These are phyloP conservation scores for Poteriospumella lacustris DNA, from an alignment of 108 stramenopile species.

Conservation along the genomic window DNA sequence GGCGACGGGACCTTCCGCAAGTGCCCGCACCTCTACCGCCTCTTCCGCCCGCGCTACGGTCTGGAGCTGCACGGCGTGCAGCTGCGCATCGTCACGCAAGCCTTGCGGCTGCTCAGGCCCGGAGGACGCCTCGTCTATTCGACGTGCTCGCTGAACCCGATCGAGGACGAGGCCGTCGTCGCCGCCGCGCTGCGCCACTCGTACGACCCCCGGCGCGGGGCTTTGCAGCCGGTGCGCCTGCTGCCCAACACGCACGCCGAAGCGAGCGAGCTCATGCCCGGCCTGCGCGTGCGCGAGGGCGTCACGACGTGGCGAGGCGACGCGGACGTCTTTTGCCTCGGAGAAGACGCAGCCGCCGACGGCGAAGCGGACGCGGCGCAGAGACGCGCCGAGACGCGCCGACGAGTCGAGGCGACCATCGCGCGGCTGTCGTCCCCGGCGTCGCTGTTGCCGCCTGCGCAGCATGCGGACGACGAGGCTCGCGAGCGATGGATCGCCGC, in stretches of 20 bases:
- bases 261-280: conserved; percentile 40
- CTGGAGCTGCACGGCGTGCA: conserved; percentile 68
- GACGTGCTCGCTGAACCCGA: conserved; percentile 77
- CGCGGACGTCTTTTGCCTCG: not conserved
- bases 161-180: conserved; percentile 88
- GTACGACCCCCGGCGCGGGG: conserved; percentile 45
- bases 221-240: conserved; percentile 40
- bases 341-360: not conserved
- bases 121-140: conserved; percentile 73
- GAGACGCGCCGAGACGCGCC: too few relatives aligned
- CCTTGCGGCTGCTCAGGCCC: conserved; percentile 57
- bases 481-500: conserved; percentile 34
- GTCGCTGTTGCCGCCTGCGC: conserved; percentile 32
- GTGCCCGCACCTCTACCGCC: conserved; percentile 63
- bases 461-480: conserved; percentile 28
- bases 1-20: conserved; percentile 82
- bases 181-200: conserved; percentile 53
- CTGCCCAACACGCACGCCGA: conserved; percentile 47
- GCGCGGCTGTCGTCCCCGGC: conserved; percentile 65
- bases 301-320: not conserved
- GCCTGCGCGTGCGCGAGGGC: not conserved
- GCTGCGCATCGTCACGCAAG: conserved; percentile 64
- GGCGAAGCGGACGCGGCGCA: too few relatives aligned
- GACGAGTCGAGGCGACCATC: conserved; percentile 53
- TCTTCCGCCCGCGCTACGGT: conserved; percentile 60